Conservation (phyloP, 2,329 filamentous ascomycete species). For the Cordyceps fumosorosea region DNA sequence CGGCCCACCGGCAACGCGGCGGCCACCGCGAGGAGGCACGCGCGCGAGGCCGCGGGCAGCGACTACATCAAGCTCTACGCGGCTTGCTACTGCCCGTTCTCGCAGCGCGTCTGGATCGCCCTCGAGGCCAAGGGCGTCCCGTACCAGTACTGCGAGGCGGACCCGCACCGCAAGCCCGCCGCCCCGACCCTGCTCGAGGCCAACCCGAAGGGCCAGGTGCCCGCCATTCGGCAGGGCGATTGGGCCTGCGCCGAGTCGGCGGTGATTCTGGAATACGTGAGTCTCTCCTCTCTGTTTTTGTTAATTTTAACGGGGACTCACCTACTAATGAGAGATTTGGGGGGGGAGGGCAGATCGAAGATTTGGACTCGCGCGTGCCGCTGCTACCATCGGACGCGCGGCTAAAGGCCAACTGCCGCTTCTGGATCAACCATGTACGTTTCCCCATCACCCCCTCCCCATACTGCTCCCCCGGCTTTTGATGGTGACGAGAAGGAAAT, state of each 20-base stretch:
- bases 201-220: slow-evolving; percentile 69
- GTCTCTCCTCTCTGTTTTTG: slow-evolving; percentile 19
- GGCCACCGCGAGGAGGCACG: slow-evolving; percentile 62
- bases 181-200: slow-evolving; percentile 57
- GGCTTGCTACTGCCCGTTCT: slow-evolving; percentile 81
- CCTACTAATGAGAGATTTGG: background rate
- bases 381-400: slow-evolving; percentile 61
- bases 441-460: background rate
- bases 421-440: slow-evolving; percentile 75
- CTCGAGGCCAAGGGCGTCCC: slow-evolving; percentile 70
- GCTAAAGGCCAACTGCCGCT: slow-evolving; percentile 63
- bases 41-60: slow-evolving; percentile 57
- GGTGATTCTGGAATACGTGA: slow-evolving; percentile 78
- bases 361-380: slow-evolving; percentile 52
- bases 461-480: background rate
- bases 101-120: slow-evolving; percentile 84
- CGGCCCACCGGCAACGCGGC: slow-evolving; percentile 67
- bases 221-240: slow-evolving; percentile 68
- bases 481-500: background rate
- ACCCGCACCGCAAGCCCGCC: slow-evolving; percentile 61
- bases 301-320: background rate
- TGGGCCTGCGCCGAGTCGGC: slow-evolving; percentile 80
- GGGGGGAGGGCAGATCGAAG: slow-evolving; percentile 71
- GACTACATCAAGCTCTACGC: slow-evolving; percentile 71
- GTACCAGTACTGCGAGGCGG: slow-evolving; percentile 83